phyloP scores from a whole-genome alignment of 1,284 basidiomycete genomes.

The Boletellus deceptivus region DNA sequence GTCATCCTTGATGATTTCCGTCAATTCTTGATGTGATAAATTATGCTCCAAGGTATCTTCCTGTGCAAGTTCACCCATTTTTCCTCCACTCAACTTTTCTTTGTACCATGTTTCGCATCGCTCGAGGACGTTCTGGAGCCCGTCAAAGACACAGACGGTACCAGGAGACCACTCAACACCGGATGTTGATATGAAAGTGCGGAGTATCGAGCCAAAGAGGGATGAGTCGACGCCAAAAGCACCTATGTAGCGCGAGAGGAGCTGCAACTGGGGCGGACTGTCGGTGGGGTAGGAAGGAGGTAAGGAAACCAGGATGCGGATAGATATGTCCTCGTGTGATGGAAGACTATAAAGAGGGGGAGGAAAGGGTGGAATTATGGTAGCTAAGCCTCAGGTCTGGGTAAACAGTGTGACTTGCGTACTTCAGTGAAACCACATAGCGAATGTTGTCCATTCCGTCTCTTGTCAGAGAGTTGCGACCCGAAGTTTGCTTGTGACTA shows the following conservation, averaged over 20 bases:
- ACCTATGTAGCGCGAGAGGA: constrained; percentile 85
- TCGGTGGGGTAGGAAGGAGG: constrained; percentile 69
- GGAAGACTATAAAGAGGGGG: constrained; percentile 25
- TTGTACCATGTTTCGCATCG: constrained; percentile 71
- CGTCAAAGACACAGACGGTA: constrained; percentile 85
- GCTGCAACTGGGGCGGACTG: constrained; percentile 78
- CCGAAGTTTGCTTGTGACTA: constrained; percentile 14
- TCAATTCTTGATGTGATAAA: constrained; percentile 13
- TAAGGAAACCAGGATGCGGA: constrained; percentile 73
- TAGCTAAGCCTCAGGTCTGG: neutral
- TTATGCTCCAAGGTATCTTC: constrained; percentile 48
- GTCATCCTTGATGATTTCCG: constrained; percentile 1
- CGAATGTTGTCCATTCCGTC: constrained; percentile 45
- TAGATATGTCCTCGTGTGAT: constrained; percentile 55
- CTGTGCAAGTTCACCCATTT: constrained; percentile 54
- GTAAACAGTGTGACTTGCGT: constrained; percentile 16
- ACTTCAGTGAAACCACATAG: constrained; percentile 61
- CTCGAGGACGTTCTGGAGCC: constrained; percentile 75
- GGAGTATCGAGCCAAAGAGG: constrained; percentile 76
- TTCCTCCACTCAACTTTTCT: constrained; percentile 55
- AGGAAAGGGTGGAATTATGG: constrained; percentile 22
- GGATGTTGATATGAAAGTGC: constrained; percentile 76
- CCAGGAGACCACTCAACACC: constrained; percentile 76
- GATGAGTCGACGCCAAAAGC: constrained; percentile 68
- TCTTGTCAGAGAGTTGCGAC: neutral